Percentiles rank a stretch among this genome's conserved stretches.
Conservation (phyloP, 345 rosid species). For the Jatropha curcas region DNA sequence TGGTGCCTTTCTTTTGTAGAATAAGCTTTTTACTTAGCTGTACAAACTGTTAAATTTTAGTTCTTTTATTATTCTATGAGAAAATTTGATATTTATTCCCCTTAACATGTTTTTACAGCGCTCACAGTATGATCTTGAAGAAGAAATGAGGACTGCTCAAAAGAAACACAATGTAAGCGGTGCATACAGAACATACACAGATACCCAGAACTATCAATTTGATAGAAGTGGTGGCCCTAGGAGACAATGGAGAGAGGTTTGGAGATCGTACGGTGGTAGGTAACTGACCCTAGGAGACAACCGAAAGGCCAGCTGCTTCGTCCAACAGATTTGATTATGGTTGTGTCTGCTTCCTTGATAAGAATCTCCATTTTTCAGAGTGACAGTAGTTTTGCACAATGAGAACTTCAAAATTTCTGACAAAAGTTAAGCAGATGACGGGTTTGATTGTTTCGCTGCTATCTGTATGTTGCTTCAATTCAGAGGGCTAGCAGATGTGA, state of each 20-base stretch:
- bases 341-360: not conserved
- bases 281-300: constrained; percentile 12
- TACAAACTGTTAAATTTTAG: not conserved
- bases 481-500: not conserved
- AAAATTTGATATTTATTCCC: not conserved
- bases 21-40: not conserved
- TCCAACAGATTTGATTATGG: constrained; percentile 1
- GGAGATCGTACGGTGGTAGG: constrained; percentile 27
- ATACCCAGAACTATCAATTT: constrained; percentile 48
- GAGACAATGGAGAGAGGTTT: constrained; percentile 29
- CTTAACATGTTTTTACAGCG: constrained; percentile 49
- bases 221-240: constrained; percentile 35
- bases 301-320: not conserved
- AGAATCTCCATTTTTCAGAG: not conserved
- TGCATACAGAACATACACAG: constrained; percentile 47
- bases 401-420: not conserved
- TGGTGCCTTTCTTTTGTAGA: not conserved
- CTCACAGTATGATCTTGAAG: constrained; percentile 75
- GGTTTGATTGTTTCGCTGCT: not conserved
- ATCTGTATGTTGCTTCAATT: not conserved
- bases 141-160: constrained; percentile 62
- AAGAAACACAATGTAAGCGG: constrained; percentile 60
- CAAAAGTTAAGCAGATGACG: not conserved
- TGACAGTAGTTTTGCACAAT: not conserved
- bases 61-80: not conserved